Evolutionary conservation across 768 basidiomycete species (phyloP), one percentile per base, ranked within the genome.

Genomic region (Russula earlei): DNA sequence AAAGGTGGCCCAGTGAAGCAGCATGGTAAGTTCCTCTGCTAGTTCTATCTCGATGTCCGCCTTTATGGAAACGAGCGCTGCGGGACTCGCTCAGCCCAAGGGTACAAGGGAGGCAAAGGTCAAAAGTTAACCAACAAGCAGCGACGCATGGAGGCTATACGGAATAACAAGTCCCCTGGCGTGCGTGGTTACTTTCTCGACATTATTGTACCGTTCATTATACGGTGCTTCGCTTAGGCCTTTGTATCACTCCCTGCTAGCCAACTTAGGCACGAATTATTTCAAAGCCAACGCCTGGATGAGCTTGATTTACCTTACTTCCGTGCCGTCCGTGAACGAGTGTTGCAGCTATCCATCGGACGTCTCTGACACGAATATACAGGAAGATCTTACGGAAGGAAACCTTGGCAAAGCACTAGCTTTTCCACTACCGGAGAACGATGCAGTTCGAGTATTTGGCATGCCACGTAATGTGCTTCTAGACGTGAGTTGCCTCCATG

Each of bases 241-340:
- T 80, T 78, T 60, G 63, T 70, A 43, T 68, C 76, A 5, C 64
- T 81, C 67, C 65, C 77, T 0, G 63, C 62, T 11, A 62, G 60
- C 0, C 69, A 71, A 49, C 59, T 81, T 19, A 69, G 67, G 22
- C 67, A 78, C 19, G 67, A 70, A 0, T 46, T 79, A 14, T 77
- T 80, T 50, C 67, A 74, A 55, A 69, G 67, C 14, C 69, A 75
- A 2, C 53, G 63, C 25, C 66, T 69, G 9, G 64, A 65, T 1
- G 67, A 70, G 29, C 67, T 78, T 11, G 58, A 68, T 3, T 60
- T 78, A 7, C 77, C 78, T 8, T 45, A 62, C 8, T 77, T 81
- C 58, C 67, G 69, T 45, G 73, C 77, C 1, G 78, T 78, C 49
- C 62, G 74, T 64, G 49, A 19, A 31, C 20, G 1, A n/a, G 19